A percentile compares a stretch with the other conserved stretches of the same genome.
Conservation (phyloP, 305 asterid species). For the Salvia sclarea region DNA sequence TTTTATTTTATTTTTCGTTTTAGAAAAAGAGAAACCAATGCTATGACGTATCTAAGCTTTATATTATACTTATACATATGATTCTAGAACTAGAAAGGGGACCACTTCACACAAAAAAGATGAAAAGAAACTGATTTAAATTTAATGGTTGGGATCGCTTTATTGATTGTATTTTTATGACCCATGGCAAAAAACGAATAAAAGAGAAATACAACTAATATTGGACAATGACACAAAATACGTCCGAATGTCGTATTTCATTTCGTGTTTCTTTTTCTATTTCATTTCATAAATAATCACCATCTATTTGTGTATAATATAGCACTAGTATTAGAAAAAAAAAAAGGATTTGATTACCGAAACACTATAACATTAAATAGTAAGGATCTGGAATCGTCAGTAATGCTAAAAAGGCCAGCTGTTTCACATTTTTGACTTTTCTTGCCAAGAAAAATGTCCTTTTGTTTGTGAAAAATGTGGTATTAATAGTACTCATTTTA, state of each 20-base stretch:
- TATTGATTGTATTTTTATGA: background rate
- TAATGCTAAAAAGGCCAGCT: background rate
- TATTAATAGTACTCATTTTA: background rate
- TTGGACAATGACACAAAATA: conserved; percentile 19
- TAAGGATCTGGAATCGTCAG: too few species aligned
- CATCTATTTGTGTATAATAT: too few species aligned
- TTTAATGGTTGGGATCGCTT: conserved; percentile 24
- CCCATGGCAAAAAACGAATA: background rate
- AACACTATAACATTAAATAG: background rate
- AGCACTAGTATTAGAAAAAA: background rate
- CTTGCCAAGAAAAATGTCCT: conserved; percentile 17
- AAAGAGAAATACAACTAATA: conserved; percentile 15
- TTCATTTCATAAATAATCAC: too few species aligned
- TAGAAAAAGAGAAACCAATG: background rate
- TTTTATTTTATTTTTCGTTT: too few species aligned
- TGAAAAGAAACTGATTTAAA: background rate
- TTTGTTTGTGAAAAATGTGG: conserved; percentile 8
- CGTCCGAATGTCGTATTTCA: background rate
- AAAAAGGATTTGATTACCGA: background rate
- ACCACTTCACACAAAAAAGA: too few species aligned
- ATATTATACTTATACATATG: too few species aligned
- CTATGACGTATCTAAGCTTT: background rate
- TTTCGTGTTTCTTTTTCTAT: background rate
- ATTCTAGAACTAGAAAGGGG: too few species aligned
- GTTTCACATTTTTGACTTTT: conserved; percentile 23